Evolutionary conservation across 192 early-diverging fungal species (phyloP), one percentile per base, ranked within the genome.

Genomic region (Linnemannia elongata): DNA sequence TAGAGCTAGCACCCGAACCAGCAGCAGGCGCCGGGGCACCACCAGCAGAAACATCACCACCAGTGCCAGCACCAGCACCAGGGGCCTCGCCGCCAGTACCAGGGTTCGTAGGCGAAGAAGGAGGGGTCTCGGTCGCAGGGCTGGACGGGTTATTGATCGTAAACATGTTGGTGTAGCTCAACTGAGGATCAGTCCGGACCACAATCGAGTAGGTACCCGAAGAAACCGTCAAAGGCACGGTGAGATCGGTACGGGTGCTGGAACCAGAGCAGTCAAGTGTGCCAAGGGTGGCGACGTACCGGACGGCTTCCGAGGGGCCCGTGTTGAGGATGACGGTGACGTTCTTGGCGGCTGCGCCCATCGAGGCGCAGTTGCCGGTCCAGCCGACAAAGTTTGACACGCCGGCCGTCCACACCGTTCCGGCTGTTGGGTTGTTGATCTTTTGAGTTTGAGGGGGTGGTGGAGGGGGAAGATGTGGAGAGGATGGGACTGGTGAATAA

Each of bases 131-230:
- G 4, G 70, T 30, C 6, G 42, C 82, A 20, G 83, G 83, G 27
- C 52, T 85, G 9, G 77, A 73, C 2, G 85, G 85, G 76, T 87
- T 87, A 10, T 81, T 87, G 45, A 87, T 87, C 33, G 75, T 87
- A 49, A 87, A 87, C 80, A 87, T 87, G 72, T 87, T 87, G 33
- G 85, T 87, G 79, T 87, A 87, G n/a, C 78, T 80, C 72, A 87
- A 69, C 72, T 87, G 70, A 7, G 85, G 85, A 4, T 71, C 79
- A 17, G 85, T 87, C 27, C 85, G 76, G 30, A 87, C 85, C 0
- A 87, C 85, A 47, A 87, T 87, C 45, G 85, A 87, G 24, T 87
- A 87, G 0, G 85, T 81, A 36, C 85, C 85, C 4, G 85, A 75
- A 5, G 79, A 4, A 12, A 87, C 63, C 6, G 42, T 70, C 80